A percentile compares a stretch with the other conserved stretches of the same genome.
Evolutionary conservation across 1,139 yeast species (phyloP).

Genomic region (Zygotorulaspora mrakii): DNA sequence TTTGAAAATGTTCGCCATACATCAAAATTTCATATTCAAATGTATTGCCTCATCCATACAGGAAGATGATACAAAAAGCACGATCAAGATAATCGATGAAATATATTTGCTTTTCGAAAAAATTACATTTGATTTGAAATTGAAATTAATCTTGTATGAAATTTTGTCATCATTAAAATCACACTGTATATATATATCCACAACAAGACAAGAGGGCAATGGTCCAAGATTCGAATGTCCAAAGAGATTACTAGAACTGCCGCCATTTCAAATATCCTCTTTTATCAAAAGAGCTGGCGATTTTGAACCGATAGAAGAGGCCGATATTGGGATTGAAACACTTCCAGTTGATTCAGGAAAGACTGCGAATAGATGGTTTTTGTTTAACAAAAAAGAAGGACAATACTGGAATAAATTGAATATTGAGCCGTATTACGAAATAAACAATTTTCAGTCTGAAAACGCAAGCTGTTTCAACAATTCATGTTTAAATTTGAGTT

Average conservation of each 20-base stretch:
- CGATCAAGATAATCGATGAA: conserved; percentile 16
- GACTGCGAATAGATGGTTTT: conserved; percentile 22
- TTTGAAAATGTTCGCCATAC: conserved; percentile 32
- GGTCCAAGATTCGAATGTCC: conserved; percentile 22
- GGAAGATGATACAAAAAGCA: conserved; percentile 4
- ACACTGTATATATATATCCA: conserved; percentile 26
- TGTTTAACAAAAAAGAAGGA: conserved; percentile 24
- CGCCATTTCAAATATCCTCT: conserved; percentile 37
- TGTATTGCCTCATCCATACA: conserved; percentile 20
- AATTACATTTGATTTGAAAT: conserved; percentile 42
- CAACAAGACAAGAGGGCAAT: conserved; percentile 9
- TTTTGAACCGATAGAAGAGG: conserved; percentile 5
- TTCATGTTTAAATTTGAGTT: conserved; percentile 49
- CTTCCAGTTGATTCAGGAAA: too few relatives aligned
- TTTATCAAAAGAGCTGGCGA: conserved; percentile 21
- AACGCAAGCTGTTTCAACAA: conserved; percentile 26
- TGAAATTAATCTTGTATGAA: conserved; percentile 61
- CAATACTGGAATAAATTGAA: conserved; percentile 21
- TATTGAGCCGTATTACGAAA: conserved; percentile 29
- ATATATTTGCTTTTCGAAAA: conserved; percentile 31
- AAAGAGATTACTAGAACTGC: conserved; percentile 23
- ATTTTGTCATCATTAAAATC: conserved; percentile 54
- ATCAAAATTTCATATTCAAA: conserved; percentile 29
- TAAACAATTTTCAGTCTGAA: conserved; percentile 30
- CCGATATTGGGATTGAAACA: conserved; percentile 18